These are phyloP conservation scores for Colletotrichum nymphaeae DNA, from an alignment of 2,329 filamentous ascomycete genomes.

Conservation along the genomic window DNA sequence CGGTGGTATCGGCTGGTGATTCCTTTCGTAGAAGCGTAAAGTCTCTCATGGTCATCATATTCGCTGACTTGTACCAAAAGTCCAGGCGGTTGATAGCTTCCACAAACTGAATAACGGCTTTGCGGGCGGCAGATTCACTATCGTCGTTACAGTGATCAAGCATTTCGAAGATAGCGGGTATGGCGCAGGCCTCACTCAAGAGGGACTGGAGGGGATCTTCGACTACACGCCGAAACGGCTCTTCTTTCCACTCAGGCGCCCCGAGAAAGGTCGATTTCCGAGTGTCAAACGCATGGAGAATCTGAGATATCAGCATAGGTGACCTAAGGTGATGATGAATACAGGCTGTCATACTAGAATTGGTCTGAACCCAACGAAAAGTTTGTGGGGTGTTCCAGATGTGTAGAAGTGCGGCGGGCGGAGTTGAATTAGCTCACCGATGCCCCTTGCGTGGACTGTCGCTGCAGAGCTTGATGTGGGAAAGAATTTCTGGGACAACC, in stretches of 20 bases:
- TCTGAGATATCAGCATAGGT: conserved; percentile 36
- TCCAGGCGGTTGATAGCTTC: conserved; percentile 18
- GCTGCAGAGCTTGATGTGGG: conserved; percentile 42
- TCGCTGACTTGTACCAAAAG: conserved; percentile 16
- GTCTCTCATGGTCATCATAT: background rate
- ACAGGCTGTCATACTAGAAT: conserved; percentile 44
- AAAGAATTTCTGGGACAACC: conserved; percentile 37
- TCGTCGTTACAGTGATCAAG: background rate
- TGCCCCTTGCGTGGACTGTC: conserved; percentile 47
- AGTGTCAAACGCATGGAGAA: conserved; percentile 44
- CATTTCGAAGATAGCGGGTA: conserved; percentile 40
- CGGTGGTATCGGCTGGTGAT: background rate
- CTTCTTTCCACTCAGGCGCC: conserved; percentile 41
- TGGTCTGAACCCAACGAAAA: conserved; percentile 54
- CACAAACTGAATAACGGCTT: background rate
- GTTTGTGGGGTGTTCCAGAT: conserved; percentile 47
- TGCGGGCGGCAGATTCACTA: background rate
- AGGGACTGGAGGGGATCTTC: conserved; percentile 47
- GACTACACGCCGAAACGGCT: conserved; percentile 43
- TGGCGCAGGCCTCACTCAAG: conserved; percentile 41
- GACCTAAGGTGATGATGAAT: background rate
- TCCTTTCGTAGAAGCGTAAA: background rate
- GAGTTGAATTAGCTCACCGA: conserved; percentile 47
- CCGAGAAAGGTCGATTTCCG: conserved; percentile 46
- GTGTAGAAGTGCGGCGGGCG: conserved; percentile 44